Percentiles rank a stretch among this genome's conserved stretches.
Conservation (phyloP, 768 basidiomycete genomes). For the Boletus rufocinnamomeus region DNA sequence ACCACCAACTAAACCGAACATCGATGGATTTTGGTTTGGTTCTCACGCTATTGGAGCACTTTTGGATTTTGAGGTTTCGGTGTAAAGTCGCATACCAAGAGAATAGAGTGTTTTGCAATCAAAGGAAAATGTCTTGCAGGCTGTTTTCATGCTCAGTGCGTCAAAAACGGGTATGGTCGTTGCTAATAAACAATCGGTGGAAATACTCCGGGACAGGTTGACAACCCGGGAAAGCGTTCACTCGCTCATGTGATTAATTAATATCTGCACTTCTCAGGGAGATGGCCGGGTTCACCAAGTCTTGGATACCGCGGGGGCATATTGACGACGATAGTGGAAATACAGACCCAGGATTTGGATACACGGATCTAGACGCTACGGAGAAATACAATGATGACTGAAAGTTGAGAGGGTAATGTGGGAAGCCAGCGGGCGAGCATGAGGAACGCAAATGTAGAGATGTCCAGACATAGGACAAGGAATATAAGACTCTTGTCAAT, state of each 20-base stretch:
- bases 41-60: background rate
- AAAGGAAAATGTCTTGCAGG: background rate
- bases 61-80: background rate
- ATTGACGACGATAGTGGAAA: background rate
- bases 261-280: background rate
- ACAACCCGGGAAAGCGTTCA: too few species aligned
- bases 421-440: background rate
- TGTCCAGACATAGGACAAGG: background rate
- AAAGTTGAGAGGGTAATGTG: slow-evolving; percentile 14
- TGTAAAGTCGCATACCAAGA: slow-evolving; percentile 3
- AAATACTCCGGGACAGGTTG: background rate
- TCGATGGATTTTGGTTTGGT: background rate
- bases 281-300: background rate
- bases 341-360: slow-evolving; percentile 13
- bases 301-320: background rate
- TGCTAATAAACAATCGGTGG: background rate
- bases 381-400: slow-evolving; percentile 14
- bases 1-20: slow-evolving; percentile 30
- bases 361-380: slow-evolving; percentile 25
- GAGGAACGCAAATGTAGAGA: slow-evolving; percentile 2
- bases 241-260: background rate
- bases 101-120: background rate
- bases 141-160: background rate
- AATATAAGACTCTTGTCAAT: slow-evolving; percentile 18
- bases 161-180: background rate